Evolutionary conservation across 2,329 filamentous ascomycete species (phyloP), one percentile per base, ranked within the genome.

Genomic region (Calonectria naviculata): DNA sequence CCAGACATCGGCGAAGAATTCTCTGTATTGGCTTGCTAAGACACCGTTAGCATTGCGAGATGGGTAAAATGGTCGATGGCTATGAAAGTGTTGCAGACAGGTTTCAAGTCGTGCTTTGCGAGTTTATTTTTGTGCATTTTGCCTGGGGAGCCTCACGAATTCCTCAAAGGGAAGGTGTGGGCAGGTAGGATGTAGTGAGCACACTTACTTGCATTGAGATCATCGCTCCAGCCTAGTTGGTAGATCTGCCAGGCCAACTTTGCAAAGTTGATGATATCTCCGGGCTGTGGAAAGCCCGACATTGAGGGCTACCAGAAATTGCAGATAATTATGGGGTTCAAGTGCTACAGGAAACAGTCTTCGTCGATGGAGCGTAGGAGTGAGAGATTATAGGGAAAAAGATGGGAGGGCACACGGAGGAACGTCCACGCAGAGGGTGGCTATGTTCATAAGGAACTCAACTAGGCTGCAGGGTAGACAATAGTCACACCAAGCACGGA

Each of bases 181-280:
- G 42, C 19, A 26, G n/a, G 44, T 38, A 52, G 44, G 47, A 64
- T 38, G 63, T 56, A 9, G 13, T 29, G 69, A 68, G 65, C 52
- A 80, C 79, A 81, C 80, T 78, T 70, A 82, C 81, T 79, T 72
- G 80, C 81, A 73, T 79, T 81, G 61, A 73, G 72, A 65, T 82
- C 81, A 12, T 81, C 77, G 19, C 73, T 74, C 80, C 81, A 82
- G 41, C 81, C 81, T 34, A 74, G 78, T 15, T 68, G 75, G 62
- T 81, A 82, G 13, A 82, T 68, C 19, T 82, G 76, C 81, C 81
- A 82, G 47, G 80, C 80, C 58, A 82, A 60, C 58, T 74, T 74
- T 67, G 76, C 79, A 58, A 82, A 76, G 68, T 73, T 81, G 71
- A 82, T 72, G 41, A 82, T 47, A 66, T 82, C 81, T 68, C 81